These are phyloP conservation scores for Fusarium euwallaceae DNA, from an alignment of 2,329 filamentous ascomycete species.

Conservation along the genomic window DNA sequence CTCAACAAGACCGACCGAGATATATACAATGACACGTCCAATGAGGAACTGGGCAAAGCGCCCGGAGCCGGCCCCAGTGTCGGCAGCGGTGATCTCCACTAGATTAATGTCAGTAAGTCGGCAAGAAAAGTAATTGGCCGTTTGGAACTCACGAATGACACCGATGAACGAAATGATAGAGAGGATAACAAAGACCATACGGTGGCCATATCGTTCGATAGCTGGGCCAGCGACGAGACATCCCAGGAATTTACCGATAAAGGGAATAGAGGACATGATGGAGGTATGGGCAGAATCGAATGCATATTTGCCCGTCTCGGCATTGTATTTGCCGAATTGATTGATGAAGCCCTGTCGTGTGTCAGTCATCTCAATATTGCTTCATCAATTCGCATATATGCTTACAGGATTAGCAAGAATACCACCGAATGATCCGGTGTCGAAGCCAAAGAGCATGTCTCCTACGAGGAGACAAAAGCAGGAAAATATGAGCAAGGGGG, in stretches of 20 bases:
- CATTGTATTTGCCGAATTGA: not conserved
- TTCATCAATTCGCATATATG: not conserved
- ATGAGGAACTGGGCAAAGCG: slow-evolving; percentile 18
- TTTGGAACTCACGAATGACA: slow-evolving; percentile 4
- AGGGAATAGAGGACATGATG: slow-evolving; percentile 12
- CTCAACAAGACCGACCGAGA: slow-evolving; percentile 19
- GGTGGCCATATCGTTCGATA: slow-evolving; percentile 18
- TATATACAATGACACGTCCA: slow-evolving; percentile 16
- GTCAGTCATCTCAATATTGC: not conserved
- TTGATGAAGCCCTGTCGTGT: not conserved
- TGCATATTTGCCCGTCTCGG: not conserved
- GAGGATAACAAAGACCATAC: slow-evolving; percentile 5
- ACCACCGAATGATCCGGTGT: slow-evolving; percentile 10
- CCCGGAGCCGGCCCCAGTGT: not conserved
- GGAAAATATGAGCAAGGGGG: slow-evolving; percentile 17
- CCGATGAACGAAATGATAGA: slow-evolving; percentile 14
- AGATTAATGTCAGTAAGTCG: not conserved
- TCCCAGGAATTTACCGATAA: slow-evolving; percentile 16
- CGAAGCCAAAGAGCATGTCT: slow-evolving; percentile 20
- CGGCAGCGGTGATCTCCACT: not conserved
- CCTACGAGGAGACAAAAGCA: slow-evolving; percentile 19
- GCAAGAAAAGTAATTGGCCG: not conserved
- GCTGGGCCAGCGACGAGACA: slow-evolving; percentile 15
- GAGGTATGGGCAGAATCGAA: not conserved
- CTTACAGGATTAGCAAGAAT: slow-evolving; percentile 14